Evolutionary conservation across 1,139 yeast genomes (phyloP).

Genomic region (Suhomyces anneliseae): DNA sequence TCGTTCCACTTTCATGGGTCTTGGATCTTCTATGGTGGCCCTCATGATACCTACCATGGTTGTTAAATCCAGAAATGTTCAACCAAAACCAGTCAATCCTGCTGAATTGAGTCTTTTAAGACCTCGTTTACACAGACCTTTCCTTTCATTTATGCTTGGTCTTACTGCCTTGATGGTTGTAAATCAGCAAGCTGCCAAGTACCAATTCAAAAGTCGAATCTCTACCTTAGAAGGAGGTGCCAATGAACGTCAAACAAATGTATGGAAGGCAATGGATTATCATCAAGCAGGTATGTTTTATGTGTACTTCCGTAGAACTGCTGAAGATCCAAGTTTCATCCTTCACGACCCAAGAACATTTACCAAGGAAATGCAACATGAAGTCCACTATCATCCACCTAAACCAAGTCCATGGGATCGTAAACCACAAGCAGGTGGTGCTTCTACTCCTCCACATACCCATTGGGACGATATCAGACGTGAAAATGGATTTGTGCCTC

Average conservation of each 20-base stretch:
- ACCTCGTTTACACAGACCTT: slow-evolving; percentile 31
- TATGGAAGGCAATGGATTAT: slow-evolving; percentile 42
- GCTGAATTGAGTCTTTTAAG: slow-evolving; percentile 7
- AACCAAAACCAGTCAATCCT: slow-evolving; percentile 3
- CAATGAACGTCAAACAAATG: slow-evolving; percentile 21
- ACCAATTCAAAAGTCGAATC: slow-evolving; percentile 24
- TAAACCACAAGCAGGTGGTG: neutral
- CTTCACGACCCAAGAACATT: slow-evolving; percentile 39
- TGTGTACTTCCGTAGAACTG: slow-evolving; percentile 35
- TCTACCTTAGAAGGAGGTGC: slow-evolving; percentile 13
- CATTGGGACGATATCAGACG: slow-evolving; percentile 37
- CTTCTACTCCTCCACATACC: neutral
- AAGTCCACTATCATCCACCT: slow-evolving; percentile 30
- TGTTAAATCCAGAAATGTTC: slow-evolving; percentile 6
- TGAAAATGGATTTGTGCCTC: slow-evolving; percentile 28
- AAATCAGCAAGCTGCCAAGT: slow-evolving; percentile 27
- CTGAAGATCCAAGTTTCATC: slow-evolving; percentile 35
- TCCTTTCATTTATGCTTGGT: slow-evolving; percentile 35
- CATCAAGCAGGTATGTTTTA: slow-evolving; percentile 39
- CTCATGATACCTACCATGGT: slow-evolving; percentile 15
- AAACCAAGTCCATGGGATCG: neutral
- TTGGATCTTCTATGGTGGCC: slow-evolving; percentile 14
- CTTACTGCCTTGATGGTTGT: slow-evolving; percentile 27
- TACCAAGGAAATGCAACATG: slow-evolving; percentile 25
- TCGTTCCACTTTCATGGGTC: slow-evolving; percentile 28